Evolutionary conservation across 169 alveolate species (phyloP), one percentile per base, ranked within the genome.

Genomic region (Blepharisma undulans): DNA sequence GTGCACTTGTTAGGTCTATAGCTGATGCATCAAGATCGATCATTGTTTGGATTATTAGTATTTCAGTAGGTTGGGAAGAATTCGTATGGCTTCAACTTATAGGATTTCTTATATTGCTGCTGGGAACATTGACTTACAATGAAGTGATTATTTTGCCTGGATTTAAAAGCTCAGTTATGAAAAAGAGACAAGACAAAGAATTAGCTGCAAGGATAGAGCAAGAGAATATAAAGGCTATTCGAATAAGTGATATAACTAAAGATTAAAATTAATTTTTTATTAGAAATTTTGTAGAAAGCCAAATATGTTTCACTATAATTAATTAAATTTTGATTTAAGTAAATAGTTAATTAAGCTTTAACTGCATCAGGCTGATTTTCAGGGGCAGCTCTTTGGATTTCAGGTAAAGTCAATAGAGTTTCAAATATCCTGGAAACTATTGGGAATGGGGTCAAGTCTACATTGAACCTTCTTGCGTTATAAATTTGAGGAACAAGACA

Each of bases 121-220:
- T 90, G 18, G 96, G 97, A 8, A 96, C 97, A 48, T 34, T 96
- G 84, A 85, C 94, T 19, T 96, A 92, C 88, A 96, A 96, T 89
- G 98, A 96, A 92, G 93, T 96, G 61, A 2, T 96, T 3, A 90
- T 90, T 22, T 6, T 96, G 66, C 97, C 95, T 36, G 93, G 93
- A 1, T 90, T 94, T 72, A 59, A 22, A 87, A 90, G 72, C n/a
- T 86, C 71, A 27, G 90, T 90, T 87, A 92, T 3, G 84, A 91
- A 84, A 91, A 25, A 74, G 30, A 74, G 81, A 6, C 66, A 48
- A 48, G 66, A 48, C 10, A 48, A 48, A 5, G 66, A 48, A 18
- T 5, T 48, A 48, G 66, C 66, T 3, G 66, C 66, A 5, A 48
- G 14, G 66, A 48, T 48, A 48, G 66, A 48, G 12, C 66, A 48